Percentiles rank a stretch among this genome's conserved stretches.
These are phyloP conservation scores for Mucor piriformis DNA, from an alignment of 371 early-diverging fungal genomes.

Conservation along the genomic window DNA sequence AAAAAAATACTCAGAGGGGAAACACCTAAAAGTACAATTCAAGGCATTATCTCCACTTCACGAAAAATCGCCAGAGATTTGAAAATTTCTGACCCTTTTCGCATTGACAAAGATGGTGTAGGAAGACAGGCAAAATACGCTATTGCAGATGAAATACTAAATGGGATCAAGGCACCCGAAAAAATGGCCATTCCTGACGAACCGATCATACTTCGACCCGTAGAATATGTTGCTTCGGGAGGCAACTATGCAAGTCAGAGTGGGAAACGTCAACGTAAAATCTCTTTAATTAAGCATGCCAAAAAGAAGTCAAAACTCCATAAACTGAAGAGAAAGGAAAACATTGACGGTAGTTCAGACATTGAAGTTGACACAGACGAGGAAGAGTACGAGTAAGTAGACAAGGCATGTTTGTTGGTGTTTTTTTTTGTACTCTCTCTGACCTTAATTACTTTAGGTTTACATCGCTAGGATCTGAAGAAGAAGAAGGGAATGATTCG, in stretches of 20 bases:
- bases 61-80: constrained; percentile 48
- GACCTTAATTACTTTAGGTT: constrained; percentile 3
- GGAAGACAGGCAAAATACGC: constrained; percentile 51
- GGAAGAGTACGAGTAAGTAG: constrained; percentile 41
- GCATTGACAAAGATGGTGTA: constrained; percentile 42
- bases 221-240: constrained; percentile 15
- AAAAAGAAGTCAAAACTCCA: constrained; percentile 11
- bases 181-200: constrained; percentile 48
- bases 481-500: constrained; percentile 21
- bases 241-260: constrained; percentile 10
- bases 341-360: constrained; percentile 11
- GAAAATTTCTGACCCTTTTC: constrained; percentile 47
- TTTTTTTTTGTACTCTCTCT: not conserved
- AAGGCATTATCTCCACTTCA: constrained; percentile 57
- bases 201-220: constrained; percentile 45
- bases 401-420: not conserved
- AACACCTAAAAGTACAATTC: constrained; percentile 58
- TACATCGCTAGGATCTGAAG: constrained; percentile 26
- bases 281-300: constrained; percentile 17
- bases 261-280: constrained; percentile 41
- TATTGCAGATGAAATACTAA: constrained; percentile 43
- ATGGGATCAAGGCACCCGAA: constrained; percentile 36
- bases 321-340: constrained; percentile 18
- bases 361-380: constrained; percentile 25
- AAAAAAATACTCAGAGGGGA: constrained; percentile 40